Evolutionary conservation across 306 rosid genomes (phyloP).

Genomic region (Boehmeria nivea): DNA sequence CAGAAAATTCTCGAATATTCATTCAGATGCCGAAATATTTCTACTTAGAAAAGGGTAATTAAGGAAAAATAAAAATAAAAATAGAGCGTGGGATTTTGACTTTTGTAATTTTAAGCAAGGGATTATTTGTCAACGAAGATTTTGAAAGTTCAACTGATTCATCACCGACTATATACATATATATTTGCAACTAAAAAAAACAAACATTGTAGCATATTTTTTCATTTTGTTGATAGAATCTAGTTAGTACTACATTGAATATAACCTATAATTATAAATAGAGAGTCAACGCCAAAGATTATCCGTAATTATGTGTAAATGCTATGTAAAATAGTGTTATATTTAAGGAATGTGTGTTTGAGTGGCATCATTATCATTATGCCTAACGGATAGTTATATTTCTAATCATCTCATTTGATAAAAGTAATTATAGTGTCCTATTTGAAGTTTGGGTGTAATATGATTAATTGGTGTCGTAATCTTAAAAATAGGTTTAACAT

Average conservation of each 20-base stretch:
- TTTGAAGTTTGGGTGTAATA: not conserved
- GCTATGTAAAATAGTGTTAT: not conserved
- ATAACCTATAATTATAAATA: not conserved
- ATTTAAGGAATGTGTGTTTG: not conserved
- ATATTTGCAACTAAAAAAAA: no score
- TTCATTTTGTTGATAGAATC: no score
- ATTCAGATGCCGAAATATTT: not conserved
- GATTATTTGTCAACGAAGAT: not conserved
- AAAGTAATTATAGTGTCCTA: not conserved
- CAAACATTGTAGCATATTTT: no score
- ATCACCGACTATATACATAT: not conserved
- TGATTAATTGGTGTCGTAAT: not conserved
- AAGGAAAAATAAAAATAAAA: no score
- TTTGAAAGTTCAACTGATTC: constrained; percentile 5
- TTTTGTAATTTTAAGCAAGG: not conserved
- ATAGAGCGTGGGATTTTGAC: not conserved
- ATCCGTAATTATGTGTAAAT: not conserved
- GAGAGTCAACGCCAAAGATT: not conserved
- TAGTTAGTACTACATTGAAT: not conserved
- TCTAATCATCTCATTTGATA: not conserved
- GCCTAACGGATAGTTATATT: not conserved
- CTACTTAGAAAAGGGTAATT: not conserved
- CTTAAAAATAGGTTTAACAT: not conserved
- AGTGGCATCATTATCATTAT: not conserved
- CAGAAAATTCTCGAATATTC: not conserved